These are phyloP conservation scores for Gnomoniopsis sp. DNA, from an alignment of 2,329 filamentous ascomycete species.

Conservation along the genomic window DNA sequence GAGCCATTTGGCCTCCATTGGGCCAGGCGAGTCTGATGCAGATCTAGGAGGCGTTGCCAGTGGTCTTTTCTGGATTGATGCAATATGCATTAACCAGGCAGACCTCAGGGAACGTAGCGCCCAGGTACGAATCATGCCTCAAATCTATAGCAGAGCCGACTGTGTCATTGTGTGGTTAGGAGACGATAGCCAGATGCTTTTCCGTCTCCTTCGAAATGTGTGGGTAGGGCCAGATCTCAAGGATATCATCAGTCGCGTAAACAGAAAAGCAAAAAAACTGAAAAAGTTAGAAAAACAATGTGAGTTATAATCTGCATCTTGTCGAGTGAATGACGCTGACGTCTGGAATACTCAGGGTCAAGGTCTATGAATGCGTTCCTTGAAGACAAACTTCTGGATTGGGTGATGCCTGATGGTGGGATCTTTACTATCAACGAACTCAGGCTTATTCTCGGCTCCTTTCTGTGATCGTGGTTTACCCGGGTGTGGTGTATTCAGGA, in stretches of 20 bases:
- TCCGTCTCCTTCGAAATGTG: background rate
- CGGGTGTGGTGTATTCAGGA: slow-evolving; percentile 7
- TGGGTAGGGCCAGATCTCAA: background rate
- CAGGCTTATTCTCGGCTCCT: slow-evolving; percentile 2
- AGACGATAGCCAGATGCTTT: slow-evolving; percentile 4
- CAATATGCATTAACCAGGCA: slow-evolving; percentile 7
- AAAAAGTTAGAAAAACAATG: slow-evolving; percentile 1
- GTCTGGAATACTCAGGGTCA: background rate
- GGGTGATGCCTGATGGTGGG: background rate
- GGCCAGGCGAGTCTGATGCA: background rate
- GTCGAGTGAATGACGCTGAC: background rate
- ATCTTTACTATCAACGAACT: slow-evolving; percentile 4
- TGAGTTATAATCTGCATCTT: background rate
- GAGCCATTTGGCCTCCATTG: background rate
- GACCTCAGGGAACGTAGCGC: slow-evolving; percentile 8
- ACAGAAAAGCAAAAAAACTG: background rate
- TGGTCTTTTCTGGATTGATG: slow-evolving; percentile 5
- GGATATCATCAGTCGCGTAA: background rate
- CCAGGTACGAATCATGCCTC: slow-evolving; percentile 11
- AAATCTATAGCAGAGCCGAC: slow-evolving; percentile 1
- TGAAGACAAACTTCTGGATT: background rate
- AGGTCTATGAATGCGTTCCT: background rate
- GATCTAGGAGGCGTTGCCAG: background rate
- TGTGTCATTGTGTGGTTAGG: slow-evolving; percentile 10
- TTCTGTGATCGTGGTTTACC: slow-evolving; percentile 3